Base-by-base conservation (phyloP, 495 filamentous ascomycete species). In the Podospora pseudocomata region DNA sequence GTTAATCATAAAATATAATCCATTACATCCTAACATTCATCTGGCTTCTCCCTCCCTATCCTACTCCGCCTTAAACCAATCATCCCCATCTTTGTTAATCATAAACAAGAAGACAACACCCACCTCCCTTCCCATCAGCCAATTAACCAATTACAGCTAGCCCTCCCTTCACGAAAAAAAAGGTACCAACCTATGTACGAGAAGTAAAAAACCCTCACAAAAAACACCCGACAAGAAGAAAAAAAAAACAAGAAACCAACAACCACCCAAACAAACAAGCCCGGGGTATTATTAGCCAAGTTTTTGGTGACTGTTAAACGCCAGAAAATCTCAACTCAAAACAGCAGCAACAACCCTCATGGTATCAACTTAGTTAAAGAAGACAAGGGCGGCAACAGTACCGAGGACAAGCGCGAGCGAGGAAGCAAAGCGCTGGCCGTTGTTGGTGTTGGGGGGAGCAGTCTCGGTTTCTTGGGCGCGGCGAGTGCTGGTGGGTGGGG, bases 401-500 rank as follows among this genome's bases (percentile, higher is more conserved):
- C 74, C 72, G 30, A 78, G 68, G 64, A 79, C 67, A 62, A 80
- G 74, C 30, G 77, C 78, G 16, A 80, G 72, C 4, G 78, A 73
- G 28, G 78, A 79, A 9, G 74, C 62, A 70, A 77, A 74, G 68
- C 72, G 76, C 71, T 73, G 69, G 67, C 72, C 72, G 63, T 70
- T 64, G 75, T 74, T 77, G 66, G 68, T 70, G 73, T 73, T 73
- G 65, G 27, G 53, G 20, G 68, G 62, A 39, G 59, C 55, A 20
- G 55, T 58, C 23, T 58, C n/a, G 55, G 55, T 58, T 18, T 7
- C n/a, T 58, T 19, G 23, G n/a, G 0, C 5, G 23, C n/a, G 63
- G 64, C 57, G 64, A 23, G 67, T 70, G 19, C 69, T 59, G 32
- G 72, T 61, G 60, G 70, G 9, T 55, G 64, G 2, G 26, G 57